Percentiles rank a stretch among this genome's conserved stretches.
phyloP scores from a whole-genome alignment of 176 grass and related monocot species.

The Tillandsia fasciculata region DNA sequence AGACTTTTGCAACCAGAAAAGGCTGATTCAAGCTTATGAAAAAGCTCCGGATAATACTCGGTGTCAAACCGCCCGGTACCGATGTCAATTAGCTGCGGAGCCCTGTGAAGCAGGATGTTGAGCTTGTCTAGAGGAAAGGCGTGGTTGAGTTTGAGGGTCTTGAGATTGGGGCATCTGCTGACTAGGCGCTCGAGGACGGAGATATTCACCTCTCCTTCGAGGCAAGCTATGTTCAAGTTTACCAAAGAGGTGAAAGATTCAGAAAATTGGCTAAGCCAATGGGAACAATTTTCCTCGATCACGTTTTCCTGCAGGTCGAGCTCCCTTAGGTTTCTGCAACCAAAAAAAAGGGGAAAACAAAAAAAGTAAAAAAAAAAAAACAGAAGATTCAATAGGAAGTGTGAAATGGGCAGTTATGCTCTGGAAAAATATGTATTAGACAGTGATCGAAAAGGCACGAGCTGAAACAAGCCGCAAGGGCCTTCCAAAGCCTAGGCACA shows the following conservation, averaged over 20 bases:
- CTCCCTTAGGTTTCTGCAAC: conserved; percentile 48
- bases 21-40: conserved; percentile 35
- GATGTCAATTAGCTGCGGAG: conserved; percentile 43
- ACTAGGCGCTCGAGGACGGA: conserved; percentile 45
- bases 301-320: conserved; percentile 55
- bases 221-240: conserved; percentile 56
- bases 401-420: not conserved
- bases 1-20: conserved; percentile 44
- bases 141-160: conserved; percentile 52
- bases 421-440: not conserved
- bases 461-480: too few relatives aligned
- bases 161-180: conserved; percentile 50
- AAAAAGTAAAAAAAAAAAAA: conserved; percentile 4
- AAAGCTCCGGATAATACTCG: conserved; percentile 40
- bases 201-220: conserved; percentile 48
- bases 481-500: too few relatives aligned
- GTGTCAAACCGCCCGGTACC: conserved; percentile 40
- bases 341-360: conserved; percentile 9
- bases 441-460: too few relatives aligned
- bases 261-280: conserved; percentile 51
- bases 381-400: not conserved
- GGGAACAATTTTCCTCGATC: conserved; percentile 43
- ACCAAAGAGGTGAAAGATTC: conserved; percentile 55
- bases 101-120: conserved; percentile 33
- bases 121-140: conserved; percentile 52